phyloP scores from a whole-genome alignment of 106 monocot species.

The Dioscorea dumetorum region DNA sequence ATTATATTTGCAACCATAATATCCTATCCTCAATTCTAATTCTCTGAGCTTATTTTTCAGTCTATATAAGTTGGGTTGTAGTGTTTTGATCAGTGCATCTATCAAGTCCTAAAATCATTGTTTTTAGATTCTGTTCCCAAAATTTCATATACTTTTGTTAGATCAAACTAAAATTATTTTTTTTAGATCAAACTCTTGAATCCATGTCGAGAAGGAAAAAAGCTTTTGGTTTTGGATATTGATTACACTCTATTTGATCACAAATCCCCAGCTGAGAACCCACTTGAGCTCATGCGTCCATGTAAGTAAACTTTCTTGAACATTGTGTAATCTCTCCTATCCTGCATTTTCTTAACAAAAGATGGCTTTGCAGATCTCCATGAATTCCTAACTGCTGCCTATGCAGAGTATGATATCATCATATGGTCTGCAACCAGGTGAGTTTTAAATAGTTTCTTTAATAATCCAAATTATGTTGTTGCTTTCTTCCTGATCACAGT shows the following conservation, averaged over 20 bases:
- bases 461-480: neutral
- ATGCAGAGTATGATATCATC: conserved; percentile 88
- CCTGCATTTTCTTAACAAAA: conserved; percentile 1
- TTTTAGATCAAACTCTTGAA: conserved; percentile 75
- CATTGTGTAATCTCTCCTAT: neutral
- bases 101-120: no score
- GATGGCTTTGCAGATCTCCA: conserved; percentile 73
- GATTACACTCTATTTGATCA: conserved; percentile 98
- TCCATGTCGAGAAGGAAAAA: conserved; percentile 88
- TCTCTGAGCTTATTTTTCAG: no score
- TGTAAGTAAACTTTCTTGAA: conserved; percentile 34
- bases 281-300: conserved; percentile 89
- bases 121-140: no score
- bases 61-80: no score
- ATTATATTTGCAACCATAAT: no score
- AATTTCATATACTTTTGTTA: conserved; percentile 7
- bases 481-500: no score
- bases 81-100: no score
- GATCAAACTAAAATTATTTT: no score
- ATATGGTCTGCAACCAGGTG: conserved; percentile 99
- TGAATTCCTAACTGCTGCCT: conserved; percentile 87
- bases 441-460: conserved; percentile 8
- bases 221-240: conserved; percentile 92
- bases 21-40: no score
- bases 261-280: conserved; percentile 89